Evolutionary conservation across 2,329 filamentous ascomycete genomes (phyloP).

Genomic region (Fusarium robinianum): DNA sequence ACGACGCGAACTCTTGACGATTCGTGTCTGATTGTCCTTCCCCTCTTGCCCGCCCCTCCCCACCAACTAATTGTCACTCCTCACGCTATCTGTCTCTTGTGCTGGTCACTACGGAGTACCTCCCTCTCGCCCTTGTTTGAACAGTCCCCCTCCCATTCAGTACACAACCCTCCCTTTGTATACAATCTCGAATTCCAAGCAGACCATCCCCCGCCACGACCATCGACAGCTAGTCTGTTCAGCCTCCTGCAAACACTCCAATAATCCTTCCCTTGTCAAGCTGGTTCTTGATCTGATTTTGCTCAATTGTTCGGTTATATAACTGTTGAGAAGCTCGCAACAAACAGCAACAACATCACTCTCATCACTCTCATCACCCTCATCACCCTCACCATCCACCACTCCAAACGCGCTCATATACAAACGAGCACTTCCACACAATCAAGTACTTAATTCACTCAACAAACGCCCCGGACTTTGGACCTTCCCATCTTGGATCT

Average conservation of each 20-base stretch:
- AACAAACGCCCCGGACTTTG: no score
- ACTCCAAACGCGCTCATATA: conserved; percentile 2
- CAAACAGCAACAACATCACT: conserved; percentile 8
- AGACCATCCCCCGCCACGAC: conserved; percentile 14
- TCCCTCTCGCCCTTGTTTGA: neutral
- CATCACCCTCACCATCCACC: conserved; percentile 4
- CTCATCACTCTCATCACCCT: conserved; percentile 3
- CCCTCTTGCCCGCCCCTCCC: neutral
- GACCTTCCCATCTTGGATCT: no score
- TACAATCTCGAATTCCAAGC: conserved; percentile 32
- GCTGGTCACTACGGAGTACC: neutral
- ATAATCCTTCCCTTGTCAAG: conserved; percentile 35
- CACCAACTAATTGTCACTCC: neutral
- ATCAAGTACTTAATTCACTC: no score
- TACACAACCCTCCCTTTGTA: conserved; percentile 34
- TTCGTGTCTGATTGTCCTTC: neutral
- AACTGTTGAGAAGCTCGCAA: conserved; percentile 15
- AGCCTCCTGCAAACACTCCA: conserved; percentile 15
- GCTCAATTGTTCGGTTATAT: conserved; percentile 21
- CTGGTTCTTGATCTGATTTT: conserved; percentile 29
- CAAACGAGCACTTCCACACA: conserved; percentile 13
- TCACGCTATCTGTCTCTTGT: neutral
- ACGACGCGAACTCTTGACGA: neutral
- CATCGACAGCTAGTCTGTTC: conserved; percentile 9
- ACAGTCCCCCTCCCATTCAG: conserved; percentile 20